phyloP scores from a whole-genome alignment of 495 filamentous ascomycete genomes.

The Physcia stellaris region DNA sequence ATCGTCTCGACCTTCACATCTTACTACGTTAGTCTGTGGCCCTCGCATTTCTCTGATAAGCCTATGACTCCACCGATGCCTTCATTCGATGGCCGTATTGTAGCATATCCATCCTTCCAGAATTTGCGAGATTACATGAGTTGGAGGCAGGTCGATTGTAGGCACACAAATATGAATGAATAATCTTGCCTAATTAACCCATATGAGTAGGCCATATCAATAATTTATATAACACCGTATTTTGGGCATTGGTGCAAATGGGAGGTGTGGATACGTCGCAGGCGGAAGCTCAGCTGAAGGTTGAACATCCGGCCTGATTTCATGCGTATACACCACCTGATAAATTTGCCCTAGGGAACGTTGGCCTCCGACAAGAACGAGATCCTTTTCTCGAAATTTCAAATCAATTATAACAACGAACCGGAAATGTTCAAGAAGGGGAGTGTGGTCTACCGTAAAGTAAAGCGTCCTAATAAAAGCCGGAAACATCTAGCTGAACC shows the following conservation, averaged over 20 bases:
- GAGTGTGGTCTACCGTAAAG: constrained; percentile 75
- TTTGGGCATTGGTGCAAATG: constrained; percentile 73
- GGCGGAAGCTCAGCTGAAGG: constrained; percentile 67
- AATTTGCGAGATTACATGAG: constrained; percentile 90
- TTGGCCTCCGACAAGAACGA: constrained; percentile 84
- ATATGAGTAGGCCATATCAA: constrained; percentile 72
- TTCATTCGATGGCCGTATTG: constrained; percentile 82
- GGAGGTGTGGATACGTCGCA: constrained; percentile 61
- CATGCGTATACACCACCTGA: constrained; percentile 1
- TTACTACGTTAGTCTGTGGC: constrained; percentile 75
- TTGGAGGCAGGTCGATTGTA: constrained; percentile 95
- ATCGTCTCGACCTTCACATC: constrained; percentile 89
- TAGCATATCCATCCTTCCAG: constrained; percentile 64
- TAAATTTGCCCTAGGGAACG: constrained; percentile 45
- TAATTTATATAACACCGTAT: constrained; percentile 95
- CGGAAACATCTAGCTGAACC: neutral
- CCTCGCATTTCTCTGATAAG: constrained; percentile 51
- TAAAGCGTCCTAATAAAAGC: constrained; percentile 23
- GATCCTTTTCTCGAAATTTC: constrained; percentile 78
- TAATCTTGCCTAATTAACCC: neutral
- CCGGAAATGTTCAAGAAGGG: constrained; percentile 86
- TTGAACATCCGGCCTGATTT: constrained; percentile 20
- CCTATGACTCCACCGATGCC: constrained; percentile 64
- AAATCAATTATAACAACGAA: constrained; percentile 96
- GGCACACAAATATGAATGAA: constrained; percentile 16